Base-by-base conservation (phyloP, 257 asterid species). In the Verbena officinalis region DNA sequence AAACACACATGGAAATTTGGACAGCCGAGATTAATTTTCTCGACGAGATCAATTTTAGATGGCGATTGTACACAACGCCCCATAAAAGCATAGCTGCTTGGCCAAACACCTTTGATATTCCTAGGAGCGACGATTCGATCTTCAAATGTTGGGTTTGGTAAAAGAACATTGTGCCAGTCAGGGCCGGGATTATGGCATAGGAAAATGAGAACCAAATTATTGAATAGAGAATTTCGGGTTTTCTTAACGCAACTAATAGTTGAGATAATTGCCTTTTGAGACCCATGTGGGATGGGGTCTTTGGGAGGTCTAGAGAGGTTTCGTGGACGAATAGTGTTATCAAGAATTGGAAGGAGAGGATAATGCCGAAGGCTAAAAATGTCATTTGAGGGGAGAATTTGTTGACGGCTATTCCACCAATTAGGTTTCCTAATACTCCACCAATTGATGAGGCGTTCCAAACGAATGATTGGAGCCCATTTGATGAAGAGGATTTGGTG, bases 381-480 rank as follows among this genome's bases (percentile, higher is more conserved):
- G 86, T 90, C 31, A 7, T 63, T 50, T 66, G 86, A 9, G 98
- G 81, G 34, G 96, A 65, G 55, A 50, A 79, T 19, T 69, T 64
- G n/a, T 76, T 76, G 0, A 90, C 84, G 1, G 82, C 76, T 50
- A 86, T 33, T 24, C 98, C 99, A 5, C 92, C 96, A 11, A 83
- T 11, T 10, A 94, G 88, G 70, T 88, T 94, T 27, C 99, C 99
- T 27, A 88, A 31, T 62, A 85, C 84, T 10, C 98, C 98, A 21
- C 98, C 99, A 0, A 85, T 53, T 1, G 99, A 77, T 14, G 96
- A 70, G 70, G 98, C 98, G 81, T 84, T 88, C 99, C 97, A 94
- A 69, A 85, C 95, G 59, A 86, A 94, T 10, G 99, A 94, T 74
- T 90, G 99, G 34, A 88, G 83, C 51, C 65, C 82, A 14, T 95